These are phyloP conservation scores for Cryptosporidium viatorum DNA, from an alignment of 169 alveolate species.

Conservation along the genomic window DNA sequence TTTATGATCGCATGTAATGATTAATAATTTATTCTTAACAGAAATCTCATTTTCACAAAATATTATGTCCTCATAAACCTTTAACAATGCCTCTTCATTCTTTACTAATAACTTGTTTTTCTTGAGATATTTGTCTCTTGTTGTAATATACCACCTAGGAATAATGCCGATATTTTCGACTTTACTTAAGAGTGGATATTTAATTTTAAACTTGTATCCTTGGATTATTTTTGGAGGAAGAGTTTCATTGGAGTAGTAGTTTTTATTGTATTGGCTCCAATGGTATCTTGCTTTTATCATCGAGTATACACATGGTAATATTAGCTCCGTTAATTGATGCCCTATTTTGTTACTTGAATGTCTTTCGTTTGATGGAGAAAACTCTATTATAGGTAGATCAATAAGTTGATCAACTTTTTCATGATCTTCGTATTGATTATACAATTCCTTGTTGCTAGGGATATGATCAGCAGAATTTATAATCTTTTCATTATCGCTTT, in stretches of 20 bases:
- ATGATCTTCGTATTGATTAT: neutral
- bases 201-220: constrained; percentile 50
- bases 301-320: constrained; percentile 43
- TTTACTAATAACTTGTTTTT: constrained; percentile 3
- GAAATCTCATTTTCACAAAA: constrained; percentile 4
- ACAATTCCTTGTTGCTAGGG: neutral
- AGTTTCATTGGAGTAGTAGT: constrained; percentile 31
- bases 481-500: no score
- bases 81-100: constrained; percentile 4
- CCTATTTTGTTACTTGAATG: neutral
- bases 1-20: constrained; percentile 48
- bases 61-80: constrained; percentile 9
- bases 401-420: constrained; percentile 38
- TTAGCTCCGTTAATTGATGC: neutral
- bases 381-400: constrained; percentile 36
- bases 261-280: constrained; percentile 69
- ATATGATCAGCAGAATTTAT: neutral
- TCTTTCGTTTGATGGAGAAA: constrained; percentile 20
- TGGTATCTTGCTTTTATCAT: constrained; percentile 45
- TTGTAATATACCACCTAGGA: constrained; percentile 71
- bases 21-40: neutral
- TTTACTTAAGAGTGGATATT: constrained; percentile 22
- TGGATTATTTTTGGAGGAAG: constrained; percentile 66
- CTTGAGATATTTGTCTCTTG: constrained; percentile 41
- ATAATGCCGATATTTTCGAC: constrained; percentile 22